Base-by-base conservation (phyloP, 306 rosid genomes). In the Boehmeria nivea region DNA sequence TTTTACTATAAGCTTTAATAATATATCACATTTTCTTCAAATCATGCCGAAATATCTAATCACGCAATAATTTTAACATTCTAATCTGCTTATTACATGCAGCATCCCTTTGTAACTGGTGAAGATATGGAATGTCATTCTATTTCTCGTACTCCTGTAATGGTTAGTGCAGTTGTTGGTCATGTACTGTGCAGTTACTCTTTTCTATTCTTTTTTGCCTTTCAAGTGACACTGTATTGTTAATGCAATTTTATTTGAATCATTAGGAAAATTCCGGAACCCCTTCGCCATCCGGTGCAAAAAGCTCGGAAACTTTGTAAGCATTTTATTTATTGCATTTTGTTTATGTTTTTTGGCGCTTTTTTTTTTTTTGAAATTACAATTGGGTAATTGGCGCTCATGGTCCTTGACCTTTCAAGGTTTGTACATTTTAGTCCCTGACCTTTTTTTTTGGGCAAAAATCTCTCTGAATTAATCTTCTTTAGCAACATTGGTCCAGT, bases 91-190 rank as follows among this genome's bases (percentile, higher is more conserved):
- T 36, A 76, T 50, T 56, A 53, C 48, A 22, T 77, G 83, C 85
- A 93, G 99, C 96, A 88, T 76, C 90, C 86, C 65, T 93, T 88
- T 88, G 94, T 88, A 47, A 81, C 88, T 9, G 90, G 99, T 7
- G 65, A 83, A 63, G 48, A 54, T 8, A 22, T 58, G 65, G 75
- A 76, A 65, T 70, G 75, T 60, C 64, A 51, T 73, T 54, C 76
- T 61, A 37, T n/a, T 48, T 58, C 71, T 51, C n/a, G 28, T 61
- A 13, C 60, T 57, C 54, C 83, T 58, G 70, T 51, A 72, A 51
- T 47, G 96, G 99, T 93, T 76, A 65, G 91, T 62, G 49, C 54
- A 34, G 22, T 50, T 67, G 55, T n/a, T n/a, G n/a, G n/a, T n/a
- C n/a, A n/a, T n/a, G n/a, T n/a, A 71, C 60, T 69, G 24, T 51